Base-by-base conservation (phyloP, 169 alveolate species). In the Plasmodium knowlesi region DNA sequence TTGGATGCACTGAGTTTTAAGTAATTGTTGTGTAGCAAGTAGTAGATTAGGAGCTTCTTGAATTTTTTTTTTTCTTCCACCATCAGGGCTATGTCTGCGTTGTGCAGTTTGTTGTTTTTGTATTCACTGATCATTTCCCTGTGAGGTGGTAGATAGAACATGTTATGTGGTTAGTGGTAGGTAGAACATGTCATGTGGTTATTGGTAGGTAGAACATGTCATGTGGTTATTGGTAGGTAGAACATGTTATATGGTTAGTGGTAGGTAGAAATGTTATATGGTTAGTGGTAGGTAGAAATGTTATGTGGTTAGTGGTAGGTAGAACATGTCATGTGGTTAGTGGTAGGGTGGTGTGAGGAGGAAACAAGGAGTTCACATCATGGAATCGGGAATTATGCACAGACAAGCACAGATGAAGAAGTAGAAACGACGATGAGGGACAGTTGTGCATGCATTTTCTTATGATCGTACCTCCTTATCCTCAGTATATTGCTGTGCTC, bases 401-500 rank as follows among this genome's bases (percentile, higher is more conserved):
- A 34, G 19, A 61, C 5, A 50, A 43, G 79, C 53, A 81, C 9
- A 9, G 61, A 50, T 2, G 61, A 50, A 14, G 61, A 50, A 50
- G 61, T 1, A 3, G 12, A 50, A 5, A 4, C 22, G 61, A 50
- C 5, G 61, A 50, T 9, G 22, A 14, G 22, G 16, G 61, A 14
- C 61, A 16, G 8, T 14, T 50, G 25, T 50, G 25, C 61, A 50
- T 12, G 34, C 43, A 16, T 37, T 14, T 14, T 4, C n/a, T 22
- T 83, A 32, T 83, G 28, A 14, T n/a, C 39, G 0, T 76, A 88
- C 94, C 94, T 78, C 50, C 94, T 39, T 88, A 88, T 88, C 37
- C 94, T 74, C 16, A 88, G 73, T 88, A 88, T 88, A 79, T 88
- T 88, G 71, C 94, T 88, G 28, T 88, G 94, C 73, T 88, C 94